Percentiles rank a stretch among this genome's conserved stretches.
These are phyloP conservation scores for Bombardia bombarda DNA, from an alignment of 495 filamentous ascomycete genomes.

Conservation along the genomic window DNA sequence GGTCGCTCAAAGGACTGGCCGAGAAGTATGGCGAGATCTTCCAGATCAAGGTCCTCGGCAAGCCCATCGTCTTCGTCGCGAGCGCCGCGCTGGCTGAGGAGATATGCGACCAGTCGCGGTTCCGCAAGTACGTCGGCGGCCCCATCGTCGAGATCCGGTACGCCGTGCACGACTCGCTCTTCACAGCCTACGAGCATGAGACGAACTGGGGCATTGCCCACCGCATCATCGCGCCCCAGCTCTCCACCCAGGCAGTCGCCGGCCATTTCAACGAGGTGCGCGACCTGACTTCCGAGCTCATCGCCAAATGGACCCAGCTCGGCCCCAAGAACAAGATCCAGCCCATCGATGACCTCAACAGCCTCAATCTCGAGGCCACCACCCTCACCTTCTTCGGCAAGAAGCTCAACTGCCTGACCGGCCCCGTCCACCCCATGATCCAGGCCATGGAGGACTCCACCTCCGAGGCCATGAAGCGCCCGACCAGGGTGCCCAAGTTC, in stretches of 20 bases:
- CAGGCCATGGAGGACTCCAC: conserved; percentile 59
- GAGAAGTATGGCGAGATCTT: conserved; percentile 65
- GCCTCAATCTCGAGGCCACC: conserved; percentile 62
- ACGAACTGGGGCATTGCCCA: conserved; percentile 64
- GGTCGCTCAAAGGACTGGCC: conserved; percentile 53
- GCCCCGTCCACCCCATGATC: conserved; percentile 54
- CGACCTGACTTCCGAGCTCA: conserved; percentile 55
- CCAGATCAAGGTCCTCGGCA: conserved; percentile 47
- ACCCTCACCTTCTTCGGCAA: conserved; percentile 55
- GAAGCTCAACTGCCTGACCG: conserved; percentile 59
- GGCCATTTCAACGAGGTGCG: conserved; percentile 59
- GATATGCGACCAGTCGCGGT: conserved; percentile 60
- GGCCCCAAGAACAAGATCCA: conserved; percentile 43
- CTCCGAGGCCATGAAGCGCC: conserved; percentile 46
- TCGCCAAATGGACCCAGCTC: conserved; percentile 58
- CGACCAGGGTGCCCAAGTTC: conserved; percentile 46
- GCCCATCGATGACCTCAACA: conserved; percentile 59
- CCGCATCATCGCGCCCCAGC: conserved; percentile 59
- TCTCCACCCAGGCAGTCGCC: conserved; percentile 53
- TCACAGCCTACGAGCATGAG: conserved; percentile 58
- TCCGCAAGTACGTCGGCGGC: conserved; percentile 51
- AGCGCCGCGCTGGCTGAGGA: conserved; percentile 55
- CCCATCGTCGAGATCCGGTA: conserved; percentile 51
- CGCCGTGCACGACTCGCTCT: conserved; percentile 54
- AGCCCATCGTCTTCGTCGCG: conserved; percentile 35